Evolutionary conservation across 2,329 filamentous ascomycete species (phyloP).

Genomic region (Orbilia javanica): DNA sequence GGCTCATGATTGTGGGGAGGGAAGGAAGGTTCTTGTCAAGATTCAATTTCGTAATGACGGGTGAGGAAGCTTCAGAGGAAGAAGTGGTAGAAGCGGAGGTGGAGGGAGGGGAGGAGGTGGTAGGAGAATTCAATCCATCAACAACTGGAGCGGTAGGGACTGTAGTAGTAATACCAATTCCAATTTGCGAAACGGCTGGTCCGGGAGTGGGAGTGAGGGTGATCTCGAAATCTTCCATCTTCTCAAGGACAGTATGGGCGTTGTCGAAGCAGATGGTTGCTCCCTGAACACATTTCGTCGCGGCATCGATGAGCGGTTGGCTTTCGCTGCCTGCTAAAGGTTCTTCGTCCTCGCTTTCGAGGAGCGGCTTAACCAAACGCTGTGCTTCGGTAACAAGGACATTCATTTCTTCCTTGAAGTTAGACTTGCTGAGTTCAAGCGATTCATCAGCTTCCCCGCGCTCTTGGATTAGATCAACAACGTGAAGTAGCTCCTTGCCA

Average conservation of each 20-base stretch:
- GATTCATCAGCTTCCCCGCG: constrained; percentile 27
- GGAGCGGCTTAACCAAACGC: constrained; percentile 52
- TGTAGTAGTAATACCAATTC: constrained; percentile 57
- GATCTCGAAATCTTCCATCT: constrained; percentile 90
- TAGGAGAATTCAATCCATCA: constrained; percentile 40
- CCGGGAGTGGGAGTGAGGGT: constrained; percentile 4
- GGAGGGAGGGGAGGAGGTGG: neutral
- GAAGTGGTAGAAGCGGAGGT: neutral
- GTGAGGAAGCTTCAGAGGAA: constrained; percentile 36
- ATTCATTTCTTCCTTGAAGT: constrained; percentile 51
- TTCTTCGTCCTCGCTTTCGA: constrained; percentile 46
- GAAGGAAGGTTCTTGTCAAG: constrained; percentile 48
- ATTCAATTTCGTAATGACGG: constrained; percentile 39
- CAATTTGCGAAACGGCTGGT: constrained; percentile 48
- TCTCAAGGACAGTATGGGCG: constrained; percentile 85
- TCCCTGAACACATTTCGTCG: constrained; percentile 87
- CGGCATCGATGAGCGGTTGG: constrained; percentile 68
- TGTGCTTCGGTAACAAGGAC: constrained; percentile 44
- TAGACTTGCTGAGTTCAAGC: constrained; percentile 12
- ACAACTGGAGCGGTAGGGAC: constrained; percentile 52
- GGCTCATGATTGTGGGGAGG: constrained; percentile 35
- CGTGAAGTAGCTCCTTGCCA: constrained; percentile 41
- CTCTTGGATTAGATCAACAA: constrained; percentile 49
- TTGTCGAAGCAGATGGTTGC: constrained; percentile 92
- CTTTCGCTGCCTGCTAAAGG: constrained; percentile 54